Base-by-base conservation (phyloP, 192 early-diverging fungal genomes). In the Jimgerdemannia flammicorona region DNA sequence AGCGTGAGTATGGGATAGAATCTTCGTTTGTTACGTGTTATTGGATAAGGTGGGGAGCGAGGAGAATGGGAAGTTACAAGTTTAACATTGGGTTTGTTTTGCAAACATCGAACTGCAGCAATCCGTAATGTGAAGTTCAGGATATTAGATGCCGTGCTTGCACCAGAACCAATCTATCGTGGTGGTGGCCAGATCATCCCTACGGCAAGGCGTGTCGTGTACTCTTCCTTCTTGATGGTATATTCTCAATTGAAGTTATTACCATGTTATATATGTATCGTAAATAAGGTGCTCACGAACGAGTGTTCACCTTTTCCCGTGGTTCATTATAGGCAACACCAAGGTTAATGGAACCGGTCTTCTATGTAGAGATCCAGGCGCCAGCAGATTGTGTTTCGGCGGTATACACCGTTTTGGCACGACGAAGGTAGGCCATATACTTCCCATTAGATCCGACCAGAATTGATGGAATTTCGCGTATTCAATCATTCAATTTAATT, bases 111-210 rank as follows among this genome's bases (percentile, higher is more conserved):
- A 29, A 29, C 0, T 79, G 41, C 75, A 94, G 93, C 97, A 3
- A 96, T 99, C 80, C 92, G 98, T 54, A 93, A 93, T 81, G 93
- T 97, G 42, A 97, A 97, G 74, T 97, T 99, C 86, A 91, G 94
- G 71, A 94, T 99, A 67, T 85, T 98, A 64, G 92, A 91, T 74
- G 95, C 95, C 17, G 86, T 89, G 65, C 76, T 99, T 65, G 95
- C 97, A 3, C 82, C 86, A 20, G 93, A 96, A 44, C 92, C 95
- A 17, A 95, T 98, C 70, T 93, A 94, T 78, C 91, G 98, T 43
- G 96, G 96, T 54, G 93, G 94, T 54, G 98, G 97, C 40, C 97
- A 99, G 79, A 91, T 99, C 44, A 98, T 99, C 73, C 98, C 98
- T 6, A 96, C 95, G 14, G 93, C 96, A 40, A 91, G 98, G 41